Evolutionary conservation across 164 flowering plant species (phyloP), one percentile per base, ranked within the genome.

Genomic region (Piper betle): DNA sequence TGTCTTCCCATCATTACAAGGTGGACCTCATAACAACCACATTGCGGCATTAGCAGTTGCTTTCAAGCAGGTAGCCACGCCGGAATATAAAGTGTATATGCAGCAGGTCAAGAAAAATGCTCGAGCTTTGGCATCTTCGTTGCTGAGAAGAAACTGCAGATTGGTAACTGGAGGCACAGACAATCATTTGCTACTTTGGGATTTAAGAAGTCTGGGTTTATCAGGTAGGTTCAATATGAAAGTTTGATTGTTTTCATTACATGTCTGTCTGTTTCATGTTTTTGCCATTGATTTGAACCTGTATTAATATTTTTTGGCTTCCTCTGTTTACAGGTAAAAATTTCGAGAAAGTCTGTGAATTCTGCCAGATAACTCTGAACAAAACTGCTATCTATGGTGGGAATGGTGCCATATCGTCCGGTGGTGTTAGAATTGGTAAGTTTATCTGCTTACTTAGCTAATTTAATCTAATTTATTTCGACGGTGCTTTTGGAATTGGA

Each of bases 31-130:
- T 72, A 88, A 88, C 65, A 87, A 91, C 66, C 96, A 85, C 69
- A 87, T 88, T 66, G 96, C 95, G 66, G 98, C 96, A 17, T 91
- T 91, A 42, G 96, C 96, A 57, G 76, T 91, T 67, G 95, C 96
- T 50, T 78, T 91, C 59, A 91, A 87, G 60, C 95, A 91, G 72
- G 88, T 84, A 33, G 91, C 91, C 58, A 76, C 89, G 16, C 88
- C 86, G 13, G 91, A 85, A 62, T 91, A 84, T 76, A 84, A 81
- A 69, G 82, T 78, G 8, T 87, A 88, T 46, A 87, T 87, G 73
- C 83, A 83, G 48, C 98, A 91, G 73, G 96, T 88, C 65, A 87
- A 81, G 81, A 87, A 71, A 75, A 91, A 91, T 79, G 38, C 15
- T 43, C 43, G 10, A 1, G 25, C 16, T 33, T 61, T 52, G n/a